Conservation (phyloP, 2,329 filamentous ascomycete genomes). For the Talaromyces sp. region DNA sequence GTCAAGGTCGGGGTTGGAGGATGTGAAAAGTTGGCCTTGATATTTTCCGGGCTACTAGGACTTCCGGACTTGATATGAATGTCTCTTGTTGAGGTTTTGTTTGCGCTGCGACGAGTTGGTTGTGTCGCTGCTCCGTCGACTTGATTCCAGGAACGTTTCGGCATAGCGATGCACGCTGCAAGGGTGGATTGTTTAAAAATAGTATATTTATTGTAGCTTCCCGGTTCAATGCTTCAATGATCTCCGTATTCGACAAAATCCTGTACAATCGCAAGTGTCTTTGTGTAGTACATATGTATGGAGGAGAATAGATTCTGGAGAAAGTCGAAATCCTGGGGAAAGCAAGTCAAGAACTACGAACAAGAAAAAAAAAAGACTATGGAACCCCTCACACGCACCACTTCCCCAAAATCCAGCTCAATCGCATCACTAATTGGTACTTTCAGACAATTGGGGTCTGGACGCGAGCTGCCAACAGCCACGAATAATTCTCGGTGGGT, state of each 20-base stretch:
- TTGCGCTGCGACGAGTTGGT: conserved; percentile 8
- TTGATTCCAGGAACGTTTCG: conserved; percentile 18
- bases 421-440: conserved; percentile 1
- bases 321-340: conserved; percentile 1
- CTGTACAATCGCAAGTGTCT: not conserved
- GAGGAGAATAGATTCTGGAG: not conserved
- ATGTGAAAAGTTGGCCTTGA: conserved; percentile 13
- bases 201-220: not conserved
- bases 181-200: not conserved
- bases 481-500: not conserved
- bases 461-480: not conserved
- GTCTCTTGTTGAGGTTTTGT: not conserved
- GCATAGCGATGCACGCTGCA: conserved; percentile 11
- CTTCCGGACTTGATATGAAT: conserved; percentile 13
- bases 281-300: not conserved
- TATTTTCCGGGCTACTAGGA: conserved; percentile 13
- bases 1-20: conserved; percentile 17
- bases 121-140: conserved; percentile 16
- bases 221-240: not conserved
- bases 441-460: not conserved
- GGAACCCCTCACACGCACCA: conserved; percentile 4
- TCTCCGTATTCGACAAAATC: not conserved
- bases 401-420: not conserved
- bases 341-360: not conserved
- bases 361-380: not conserved